Conservation (phyloP, 257 asterid species). For the Echites panduratus region DNA sequence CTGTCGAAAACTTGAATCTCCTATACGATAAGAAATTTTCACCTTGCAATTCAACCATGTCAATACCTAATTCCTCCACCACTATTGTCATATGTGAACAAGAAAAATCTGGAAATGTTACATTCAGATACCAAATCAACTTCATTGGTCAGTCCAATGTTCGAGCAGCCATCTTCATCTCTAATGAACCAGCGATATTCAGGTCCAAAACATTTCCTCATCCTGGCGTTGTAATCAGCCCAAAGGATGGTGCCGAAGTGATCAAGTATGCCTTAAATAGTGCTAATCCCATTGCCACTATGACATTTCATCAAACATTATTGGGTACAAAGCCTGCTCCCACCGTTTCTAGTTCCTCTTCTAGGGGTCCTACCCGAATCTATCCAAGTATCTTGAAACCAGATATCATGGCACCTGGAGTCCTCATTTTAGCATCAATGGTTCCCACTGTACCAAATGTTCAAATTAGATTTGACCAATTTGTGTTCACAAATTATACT, state of each 20-base stretch:
- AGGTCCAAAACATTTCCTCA: slow-evolving; percentile 1
- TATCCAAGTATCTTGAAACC: slow-evolving; percentile 16
- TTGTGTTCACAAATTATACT: slow-evolving; percentile 1
- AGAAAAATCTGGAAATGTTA: no score
- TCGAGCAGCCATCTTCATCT: slow-evolving; percentile 14
- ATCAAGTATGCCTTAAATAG: slow-evolving; percentile 7
- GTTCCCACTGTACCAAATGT: neutral
- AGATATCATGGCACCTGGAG: slow-evolving; percentile 23
- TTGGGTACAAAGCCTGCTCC: slow-evolving; percentile 15
- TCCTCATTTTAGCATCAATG: slow-evolving; percentile 12
- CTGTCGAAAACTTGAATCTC: slow-evolving; percentile 30
- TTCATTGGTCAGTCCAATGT: neutral
- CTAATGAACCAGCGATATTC: neutral
- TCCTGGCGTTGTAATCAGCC: slow-evolving; percentile 6
- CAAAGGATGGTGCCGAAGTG: slow-evolving; percentile 8
- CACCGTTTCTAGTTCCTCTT: neutral
- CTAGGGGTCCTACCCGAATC: slow-evolving; percentile 14
- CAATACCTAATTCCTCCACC: slow-evolving; percentile 24
- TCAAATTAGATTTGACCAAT: neutral
- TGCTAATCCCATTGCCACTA: slow-evolving; percentile 1
- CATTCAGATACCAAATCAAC: neutral
- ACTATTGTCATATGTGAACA: slow-evolving; percentile 10
- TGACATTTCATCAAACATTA: slow-evolving; percentile 15
- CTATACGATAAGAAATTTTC: slow-evolving; percentile 34
- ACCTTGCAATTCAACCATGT: slow-evolving; percentile 34